These are phyloP conservation scores for Aspergillus fumigatus DNA, from an alignment of 2,329 filamentous ascomycete species.

Conservation along the genomic window DNA sequence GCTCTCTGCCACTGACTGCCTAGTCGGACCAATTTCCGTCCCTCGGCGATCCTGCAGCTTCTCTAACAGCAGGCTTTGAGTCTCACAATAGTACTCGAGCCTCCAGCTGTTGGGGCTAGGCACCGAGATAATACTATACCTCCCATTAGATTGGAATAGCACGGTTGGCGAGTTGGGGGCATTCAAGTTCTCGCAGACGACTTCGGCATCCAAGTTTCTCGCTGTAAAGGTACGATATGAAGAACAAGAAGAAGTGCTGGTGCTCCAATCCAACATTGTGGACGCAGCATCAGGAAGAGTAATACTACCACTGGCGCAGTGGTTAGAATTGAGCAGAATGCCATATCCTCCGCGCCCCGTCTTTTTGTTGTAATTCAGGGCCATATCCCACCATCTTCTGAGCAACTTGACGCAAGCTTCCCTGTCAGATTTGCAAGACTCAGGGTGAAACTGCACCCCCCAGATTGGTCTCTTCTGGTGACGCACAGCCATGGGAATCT, in stretches of 20 bases:
- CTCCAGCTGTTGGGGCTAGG: constrained; percentile 33
- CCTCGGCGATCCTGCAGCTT: constrained; percentile 11
- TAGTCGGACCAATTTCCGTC: background rate
- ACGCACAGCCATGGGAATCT: constrained; percentile 70
- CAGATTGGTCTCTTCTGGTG: constrained; percentile 70
- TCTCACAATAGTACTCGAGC: constrained; percentile 30
- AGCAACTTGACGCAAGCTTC: constrained; percentile 59
- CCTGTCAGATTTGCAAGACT: constrained; percentile 72
- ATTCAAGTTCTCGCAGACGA: constrained; percentile 33
- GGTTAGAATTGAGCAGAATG: constrained; percentile 16
- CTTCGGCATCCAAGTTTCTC: constrained; percentile 25
- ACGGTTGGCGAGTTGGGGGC: constrained; percentile 28
- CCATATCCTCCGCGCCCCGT: constrained; percentile 20
- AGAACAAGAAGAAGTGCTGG: constrained; percentile 23
- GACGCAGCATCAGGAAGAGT: constrained; percentile 44
- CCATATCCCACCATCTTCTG: constrained; percentile 69
- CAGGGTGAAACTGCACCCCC: constrained; percentile 87
- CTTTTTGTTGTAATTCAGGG: constrained; percentile 56
- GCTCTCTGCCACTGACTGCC: background rate
- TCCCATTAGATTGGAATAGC: constrained; percentile 43
- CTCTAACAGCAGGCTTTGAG: constrained; percentile 19
- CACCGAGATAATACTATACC: constrained; percentile 34
- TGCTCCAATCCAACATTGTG: constrained; percentile 32
- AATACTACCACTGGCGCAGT: constrained; percentile 10
- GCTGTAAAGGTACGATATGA: constrained; percentile 21